Conservation (phyloP, 1,284 basidiomycete species). For the Cryptococcus depauperatus region DNA sequence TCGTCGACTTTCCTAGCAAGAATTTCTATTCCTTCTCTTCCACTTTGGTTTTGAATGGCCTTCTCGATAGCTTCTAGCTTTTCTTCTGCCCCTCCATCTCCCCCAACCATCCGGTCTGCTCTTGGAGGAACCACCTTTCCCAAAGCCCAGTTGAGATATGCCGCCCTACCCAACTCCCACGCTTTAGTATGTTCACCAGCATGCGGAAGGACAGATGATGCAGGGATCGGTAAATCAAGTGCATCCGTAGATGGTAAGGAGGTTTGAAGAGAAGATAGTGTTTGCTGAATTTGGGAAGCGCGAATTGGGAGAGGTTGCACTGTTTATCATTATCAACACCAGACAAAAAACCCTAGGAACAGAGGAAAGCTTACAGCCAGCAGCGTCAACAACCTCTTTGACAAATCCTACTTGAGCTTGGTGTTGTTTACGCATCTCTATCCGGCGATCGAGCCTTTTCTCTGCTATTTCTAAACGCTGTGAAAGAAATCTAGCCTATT, state of each 20-base stretch:
- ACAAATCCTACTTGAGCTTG: slow-evolving; percentile 42
- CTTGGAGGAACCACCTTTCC: slow-evolving; percentile 20
- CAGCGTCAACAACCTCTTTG: slow-evolving; percentile 23
- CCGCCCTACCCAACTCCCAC: slow-evolving; percentile 43
- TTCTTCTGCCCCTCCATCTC: slow-evolving; percentile 6
- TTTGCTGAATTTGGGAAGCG: slow-evolving; percentile 14
- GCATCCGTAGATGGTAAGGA: slow-evolving; percentile 26
- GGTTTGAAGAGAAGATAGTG: slow-evolving; percentile 26
- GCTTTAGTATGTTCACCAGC: slow-evolving; percentile 21
- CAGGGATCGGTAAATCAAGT: slow-evolving; percentile 6
- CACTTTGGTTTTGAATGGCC: slow-evolving; percentile 16
- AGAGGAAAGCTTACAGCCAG: slow-evolving; percentile 25
- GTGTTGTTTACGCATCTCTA: slow-evolving; percentile 33
- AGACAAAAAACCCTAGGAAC: not conserved
- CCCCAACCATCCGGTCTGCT: not conserved
- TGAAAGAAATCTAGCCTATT: slow-evolving; percentile 28
- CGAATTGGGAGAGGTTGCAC: slow-evolving; percentile 35
- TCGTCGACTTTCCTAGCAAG: not conserved
- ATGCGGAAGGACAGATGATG: not conserved
- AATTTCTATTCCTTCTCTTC: slow-evolving; percentile 16
- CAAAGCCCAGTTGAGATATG: slow-evolving; percentile 43
- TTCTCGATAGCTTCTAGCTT: slow-evolving; percentile 14
- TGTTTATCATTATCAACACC: slow-evolving; percentile 11
- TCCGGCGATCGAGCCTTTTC: slow-evolving; percentile 30
- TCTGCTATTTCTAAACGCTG: slow-evolving; percentile 36